Evolutionary conservation across 495 filamentous ascomycete genomes (phyloP).

Genomic region (Penicillium goetzii): DNA sequence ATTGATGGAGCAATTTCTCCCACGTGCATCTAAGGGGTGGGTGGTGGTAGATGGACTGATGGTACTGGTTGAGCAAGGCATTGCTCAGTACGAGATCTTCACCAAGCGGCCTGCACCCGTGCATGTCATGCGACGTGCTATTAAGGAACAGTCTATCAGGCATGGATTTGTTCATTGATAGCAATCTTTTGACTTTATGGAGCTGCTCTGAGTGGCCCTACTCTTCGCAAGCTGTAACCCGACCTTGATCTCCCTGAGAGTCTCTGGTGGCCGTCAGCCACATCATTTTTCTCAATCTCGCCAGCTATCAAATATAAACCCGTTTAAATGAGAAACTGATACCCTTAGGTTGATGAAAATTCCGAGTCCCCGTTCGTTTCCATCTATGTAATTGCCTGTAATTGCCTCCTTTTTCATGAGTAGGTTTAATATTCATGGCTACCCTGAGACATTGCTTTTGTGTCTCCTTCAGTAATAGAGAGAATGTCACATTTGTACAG

Average conservation of each 20-base stretch:
- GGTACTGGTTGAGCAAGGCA: constrained; percentile 71
- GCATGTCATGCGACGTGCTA: constrained; percentile 56
- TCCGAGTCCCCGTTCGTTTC: too few relatives aligned
- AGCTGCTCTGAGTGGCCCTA: not conserved
- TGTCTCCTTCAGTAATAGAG: too few relatives aligned
- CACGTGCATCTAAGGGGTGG: constrained; percentile 54
- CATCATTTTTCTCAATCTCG: too few relatives aligned
- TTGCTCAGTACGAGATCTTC: constrained; percentile 77
- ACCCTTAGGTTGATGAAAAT: too few relatives aligned
- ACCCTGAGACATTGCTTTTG: too few relatives aligned
- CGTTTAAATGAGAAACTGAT: too few relatives aligned
- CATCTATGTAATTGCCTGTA: too few relatives aligned
- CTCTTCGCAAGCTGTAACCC: not conserved
- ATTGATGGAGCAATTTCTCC: constrained; percentile 57
- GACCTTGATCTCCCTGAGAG: not conserved
- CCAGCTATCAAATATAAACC: too few relatives aligned
- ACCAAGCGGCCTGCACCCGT: constrained; percentile 70
- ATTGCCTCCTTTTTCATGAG: too few relatives aligned
- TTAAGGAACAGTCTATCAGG: constrained; percentile 27
- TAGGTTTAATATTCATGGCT: too few relatives aligned
- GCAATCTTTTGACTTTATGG: not conserved
- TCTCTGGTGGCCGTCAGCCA: too few relatives aligned
- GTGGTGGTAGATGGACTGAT: constrained; percentile 70
- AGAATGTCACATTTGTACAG: too few relatives aligned
- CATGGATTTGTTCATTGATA: constrained; percentile 21